A percentile compares a stretch with the other conserved stretches of the same genome.
Conservation (phyloP, 306 rosid species). For the Lablab purpureus region DNA sequence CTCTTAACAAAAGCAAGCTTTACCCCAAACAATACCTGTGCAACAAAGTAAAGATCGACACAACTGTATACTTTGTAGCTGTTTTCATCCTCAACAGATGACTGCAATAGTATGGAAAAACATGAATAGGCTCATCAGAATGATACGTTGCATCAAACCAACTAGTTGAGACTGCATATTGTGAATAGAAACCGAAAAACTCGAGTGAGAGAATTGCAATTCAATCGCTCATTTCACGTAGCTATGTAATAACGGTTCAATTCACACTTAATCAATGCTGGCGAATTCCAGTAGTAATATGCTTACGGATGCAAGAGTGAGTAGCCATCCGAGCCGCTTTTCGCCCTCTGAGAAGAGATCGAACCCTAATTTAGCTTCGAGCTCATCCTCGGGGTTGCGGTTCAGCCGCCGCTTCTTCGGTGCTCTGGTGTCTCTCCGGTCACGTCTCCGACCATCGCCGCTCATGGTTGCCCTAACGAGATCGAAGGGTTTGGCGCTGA, state of each 20-base stretch:
- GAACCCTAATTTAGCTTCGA: conserved; percentile 84
- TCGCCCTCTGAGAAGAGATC: conserved; percentile 89
- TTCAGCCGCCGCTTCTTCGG: conserved; percentile 75
- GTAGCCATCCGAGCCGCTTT: conserved; percentile 92
- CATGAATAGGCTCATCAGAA: conserved; percentile 41
- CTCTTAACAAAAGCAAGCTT: not conserved
- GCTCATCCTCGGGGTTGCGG: conserved; percentile 85
- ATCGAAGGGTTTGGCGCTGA: not conserved
- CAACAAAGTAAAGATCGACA: conserved; percentile 84
- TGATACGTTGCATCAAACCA: conserved; percentile 33
- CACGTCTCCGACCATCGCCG: conserved; percentile 65
- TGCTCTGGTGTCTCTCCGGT: conserved; percentile 51
- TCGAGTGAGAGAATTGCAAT: not conserved
- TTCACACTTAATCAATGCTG: not conserved
- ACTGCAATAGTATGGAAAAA: conserved; percentile 66
- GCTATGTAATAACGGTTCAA: not conserved
- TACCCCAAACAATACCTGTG: conserved; percentile 68
- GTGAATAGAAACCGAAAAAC: not conserved
- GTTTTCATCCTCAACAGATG: conserved; percentile 82
- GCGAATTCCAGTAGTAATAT: conserved; percentile 3
- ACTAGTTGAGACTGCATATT: not conserved
- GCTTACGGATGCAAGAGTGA: conserved; percentile 79
- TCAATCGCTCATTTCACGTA: not conserved
- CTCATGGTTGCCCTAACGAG: conserved; percentile 49
- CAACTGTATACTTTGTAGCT: conserved; percentile 74